Base-by-base conservation (phyloP, 306 rosid genomes). In the Sindora glabra region DNA sequence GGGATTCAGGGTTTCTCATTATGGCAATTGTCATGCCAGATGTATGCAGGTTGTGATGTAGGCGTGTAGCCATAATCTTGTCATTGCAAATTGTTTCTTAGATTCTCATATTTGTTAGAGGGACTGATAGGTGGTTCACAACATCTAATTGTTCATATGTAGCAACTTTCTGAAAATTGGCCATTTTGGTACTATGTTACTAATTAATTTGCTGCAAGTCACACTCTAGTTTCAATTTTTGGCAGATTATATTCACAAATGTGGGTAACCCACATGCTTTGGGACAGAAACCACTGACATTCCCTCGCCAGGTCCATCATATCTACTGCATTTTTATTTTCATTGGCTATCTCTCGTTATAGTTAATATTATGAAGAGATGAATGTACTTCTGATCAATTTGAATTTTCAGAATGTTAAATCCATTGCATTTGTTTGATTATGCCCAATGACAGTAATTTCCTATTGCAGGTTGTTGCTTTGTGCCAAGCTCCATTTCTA, bases 181-280 rank as follows among this genome's bases (percentile, higher is more conserved):
- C n/a, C n/a, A n/a, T n/a, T n/a, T n/a, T n/a, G n/a, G n/a, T n/a
- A n/a, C n/a, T n/a, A n/a, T n/a, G n/a, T n/a, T n/a, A n/a, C n/a
- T n/a, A n/a, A n/a, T n/a, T n/a, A n/a, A n/a, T n/a, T n/a, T n/a
- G n/a, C n/a, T n/a, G n/a, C n/a, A 26, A 44, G 38, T 21, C 50
- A 7, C 42, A 29, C 34, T 9, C 5, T 4, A 29, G n/a, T 29
- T 29, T 29, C 8, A 2, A 29, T 1, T 29, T 6, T 29, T 4
- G 34, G 34, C 25, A 57, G 41, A 3, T 22, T 29, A 33, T 33
- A 73, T 94, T 94, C 81, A 94, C 99, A 25, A 94, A 94, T 77
- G 99, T 94, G 29, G 99, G 99, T 70, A 94, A 94, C 52, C 99
- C 99, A 54, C 99, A 94, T 71, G 99, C 99, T 59, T 71, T 94